Evolutionary conservation across 1,139 yeast species (phyloP), one percentile per base, ranked within the genome.

Genomic region (Dujonia santamariae): DNA sequence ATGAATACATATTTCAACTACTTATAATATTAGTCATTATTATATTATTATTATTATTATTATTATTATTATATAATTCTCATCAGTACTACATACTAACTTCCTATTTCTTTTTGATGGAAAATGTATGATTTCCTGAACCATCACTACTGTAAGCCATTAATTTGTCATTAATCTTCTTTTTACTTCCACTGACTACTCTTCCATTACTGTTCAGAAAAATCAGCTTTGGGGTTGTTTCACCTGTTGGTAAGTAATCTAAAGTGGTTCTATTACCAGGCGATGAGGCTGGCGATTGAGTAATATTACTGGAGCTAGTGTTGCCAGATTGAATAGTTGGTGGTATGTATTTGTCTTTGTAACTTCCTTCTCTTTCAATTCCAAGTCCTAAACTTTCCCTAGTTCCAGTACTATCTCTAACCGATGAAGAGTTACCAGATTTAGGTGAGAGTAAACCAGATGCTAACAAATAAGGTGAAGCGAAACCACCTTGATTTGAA

Each of bases 381-480:
- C 11, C 30, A 15, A 7, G 18, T 23, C 15, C 26, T n/a, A n/a
- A n/a, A 27, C 30, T 27, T 11, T 16, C 17, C 9, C 17, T 17
- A n/a, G 21, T 18, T 5, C 13, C 21, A 7, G 21, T 27, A n/a
- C 27, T 18, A 17, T 29, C 32, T 22, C 28, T 25, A 16, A 40
- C 40, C 32, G 43, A 34, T 26, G 36, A 21, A 4, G 28, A 22
- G 13, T 40, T 43, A 32, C 51, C 62, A 46, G 56, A 64, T 42
- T 65, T 69, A 3, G 80, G 78, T 4, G 82, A 71, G 28, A 69
- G 53, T 31, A 72, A 42, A 0, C 82, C 83, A 0, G 81, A 67
- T 0, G 84, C 81, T 38, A 78, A 54, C 32, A 78, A 59, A 42
- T 75, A 79, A 2, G 85, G 84, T 1, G 84, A 75, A 0, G 78